Evolutionary conservation across 2,329 filamentous ascomycete species (phyloP).

Genomic region (Cucurbitaria berberidis): DNA sequence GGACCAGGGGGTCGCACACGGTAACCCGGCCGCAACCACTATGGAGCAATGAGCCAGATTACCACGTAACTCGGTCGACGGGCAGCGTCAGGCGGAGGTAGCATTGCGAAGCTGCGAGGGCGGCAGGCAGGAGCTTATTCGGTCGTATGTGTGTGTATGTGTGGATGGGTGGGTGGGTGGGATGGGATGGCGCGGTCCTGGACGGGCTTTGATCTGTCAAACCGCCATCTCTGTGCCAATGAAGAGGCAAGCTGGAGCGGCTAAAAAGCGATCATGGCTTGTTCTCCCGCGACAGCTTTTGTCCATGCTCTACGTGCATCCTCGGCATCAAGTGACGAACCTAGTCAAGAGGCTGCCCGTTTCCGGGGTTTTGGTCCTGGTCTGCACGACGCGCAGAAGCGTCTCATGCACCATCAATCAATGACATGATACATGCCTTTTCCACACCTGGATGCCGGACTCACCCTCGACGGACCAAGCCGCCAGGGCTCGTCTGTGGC

Average conservation of each 20-base stretch:
- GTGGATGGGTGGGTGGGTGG: conserved; percentile 17
- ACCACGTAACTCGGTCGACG: conserved; percentile 37
- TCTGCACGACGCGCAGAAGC: conserved; percentile 29
- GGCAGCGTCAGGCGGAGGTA: conserved; percentile 27
- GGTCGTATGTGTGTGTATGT: too few relatives aligned
- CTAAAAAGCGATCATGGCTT: conserved; percentile 21
- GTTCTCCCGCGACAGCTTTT: too few relatives aligned
- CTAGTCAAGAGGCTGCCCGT: conserved; percentile 27
- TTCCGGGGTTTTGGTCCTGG: conserved; percentile 35
- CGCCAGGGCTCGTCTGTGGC: conserved; percentile 25
- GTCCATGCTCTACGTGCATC: too few relatives aligned
- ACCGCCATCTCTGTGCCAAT: conserved; percentile 14
- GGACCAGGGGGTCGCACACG: conserved; percentile 38
- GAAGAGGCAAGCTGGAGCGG: conserved; percentile 12
- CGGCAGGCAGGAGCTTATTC: conserved; percentile 21
- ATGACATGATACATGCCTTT: conserved; percentile 30
- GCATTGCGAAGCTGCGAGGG: conserved; percentile 29
- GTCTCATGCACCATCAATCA: conserved; percentile 32
- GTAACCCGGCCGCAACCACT: conserved; percentile 37
- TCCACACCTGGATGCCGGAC: conserved; percentile 31
- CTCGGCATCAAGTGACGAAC: background rate
- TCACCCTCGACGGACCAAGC: conserved; percentile 24
- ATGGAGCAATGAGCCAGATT: conserved; percentile 44
- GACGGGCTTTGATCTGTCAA: conserved; percentile 18
- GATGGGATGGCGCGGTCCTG: background rate